Conservation (phyloP, 108 stramenopile genomes). For the Cafeteria roenbergensis region DNA sequence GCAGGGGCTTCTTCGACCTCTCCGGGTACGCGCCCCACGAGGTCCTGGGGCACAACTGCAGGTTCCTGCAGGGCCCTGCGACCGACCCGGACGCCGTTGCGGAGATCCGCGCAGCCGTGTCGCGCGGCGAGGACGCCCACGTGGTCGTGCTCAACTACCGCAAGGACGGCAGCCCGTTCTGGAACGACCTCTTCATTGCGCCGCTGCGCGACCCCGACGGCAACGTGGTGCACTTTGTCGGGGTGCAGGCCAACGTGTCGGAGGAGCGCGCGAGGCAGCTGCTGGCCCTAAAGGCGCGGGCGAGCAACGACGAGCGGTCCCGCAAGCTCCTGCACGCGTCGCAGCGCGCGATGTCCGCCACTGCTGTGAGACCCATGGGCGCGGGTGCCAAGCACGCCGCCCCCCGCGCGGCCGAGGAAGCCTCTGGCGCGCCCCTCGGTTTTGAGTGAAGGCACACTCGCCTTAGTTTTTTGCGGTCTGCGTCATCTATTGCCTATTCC, state of each 20-base stretch:
- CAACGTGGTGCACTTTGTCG: constrained; percentile 83
- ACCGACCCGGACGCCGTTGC: constrained; percentile 89
- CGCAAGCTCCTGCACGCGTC: not conserved
- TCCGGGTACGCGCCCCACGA: constrained; percentile 82
- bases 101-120: constrained; percentile 74
- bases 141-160: constrained; percentile 88
- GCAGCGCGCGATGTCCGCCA: not conserved
- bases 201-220: constrained; percentile 75
- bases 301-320: not conserved
- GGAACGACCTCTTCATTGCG: constrained; percentile 91
- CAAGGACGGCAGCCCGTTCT: constrained; percentile 86
- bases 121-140: constrained; percentile 66
- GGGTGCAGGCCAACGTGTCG: constrained; percentile 67
- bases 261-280: constrained; percentile 3
- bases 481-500: too few species aligned
- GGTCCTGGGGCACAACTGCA: constrained; percentile 84
- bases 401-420: too few species aligned
- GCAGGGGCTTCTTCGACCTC: constrained; percentile 57
- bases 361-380: too few species aligned
- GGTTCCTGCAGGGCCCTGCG: constrained; percentile 78
- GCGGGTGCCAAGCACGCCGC: too few species aligned
- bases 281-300: not conserved
- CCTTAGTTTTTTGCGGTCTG: too few species aligned
- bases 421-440: too few species aligned
- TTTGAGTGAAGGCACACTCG: too few species aligned